phyloP scores from a whole-genome alignment of 1,284 basidiomycete species.

The Naganishia liquefaciens region DNA sequence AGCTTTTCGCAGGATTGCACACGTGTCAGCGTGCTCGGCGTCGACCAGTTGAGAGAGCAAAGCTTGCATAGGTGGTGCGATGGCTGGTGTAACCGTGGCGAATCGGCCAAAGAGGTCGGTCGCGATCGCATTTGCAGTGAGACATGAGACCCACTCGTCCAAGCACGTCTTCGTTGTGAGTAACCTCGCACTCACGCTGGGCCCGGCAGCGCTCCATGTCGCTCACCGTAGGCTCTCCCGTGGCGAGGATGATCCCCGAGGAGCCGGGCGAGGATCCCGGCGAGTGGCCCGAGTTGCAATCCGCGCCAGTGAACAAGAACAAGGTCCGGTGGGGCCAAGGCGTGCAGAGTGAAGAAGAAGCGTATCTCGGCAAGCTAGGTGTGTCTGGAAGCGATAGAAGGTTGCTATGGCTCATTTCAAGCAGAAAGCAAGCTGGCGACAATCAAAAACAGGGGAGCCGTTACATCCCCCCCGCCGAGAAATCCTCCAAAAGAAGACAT shows the following conservation, averaged over 20 bases:
- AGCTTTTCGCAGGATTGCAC: too few relatives aligned
- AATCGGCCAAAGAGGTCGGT: too few relatives aligned
- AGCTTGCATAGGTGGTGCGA: too few relatives aligned
- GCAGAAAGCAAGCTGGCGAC: constrained; percentile 25
- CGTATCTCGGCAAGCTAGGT: constrained; percentile 29
- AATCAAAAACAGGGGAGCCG: background rate
- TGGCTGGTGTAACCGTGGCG: too few relatives aligned
- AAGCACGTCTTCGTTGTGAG: too few relatives aligned
- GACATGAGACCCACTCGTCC: too few relatives aligned
- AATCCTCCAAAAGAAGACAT: constrained; percentile 8
- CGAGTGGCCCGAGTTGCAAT: constrained; percentile 30
- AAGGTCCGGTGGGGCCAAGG: constrained; percentile 21
- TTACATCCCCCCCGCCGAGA: background rate
- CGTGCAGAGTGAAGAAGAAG: constrained; percentile 31
- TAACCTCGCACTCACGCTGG: too few relatives aligned
- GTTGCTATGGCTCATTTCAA: background rate
- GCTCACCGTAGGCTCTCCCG: too few relatives aligned
- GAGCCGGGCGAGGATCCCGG: constrained; percentile 23
- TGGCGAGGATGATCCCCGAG: background rate
- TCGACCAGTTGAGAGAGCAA: too few relatives aligned
- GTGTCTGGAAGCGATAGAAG: background rate
- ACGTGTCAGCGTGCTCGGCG: too few relatives aligned
- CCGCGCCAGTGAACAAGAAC: background rate
- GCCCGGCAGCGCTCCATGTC: too few relatives aligned
- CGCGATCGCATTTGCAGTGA: too few relatives aligned